Base-by-base conservation (phyloP, 768 basidiomycete genomes). In the Lactarius evosmus region DNA sequence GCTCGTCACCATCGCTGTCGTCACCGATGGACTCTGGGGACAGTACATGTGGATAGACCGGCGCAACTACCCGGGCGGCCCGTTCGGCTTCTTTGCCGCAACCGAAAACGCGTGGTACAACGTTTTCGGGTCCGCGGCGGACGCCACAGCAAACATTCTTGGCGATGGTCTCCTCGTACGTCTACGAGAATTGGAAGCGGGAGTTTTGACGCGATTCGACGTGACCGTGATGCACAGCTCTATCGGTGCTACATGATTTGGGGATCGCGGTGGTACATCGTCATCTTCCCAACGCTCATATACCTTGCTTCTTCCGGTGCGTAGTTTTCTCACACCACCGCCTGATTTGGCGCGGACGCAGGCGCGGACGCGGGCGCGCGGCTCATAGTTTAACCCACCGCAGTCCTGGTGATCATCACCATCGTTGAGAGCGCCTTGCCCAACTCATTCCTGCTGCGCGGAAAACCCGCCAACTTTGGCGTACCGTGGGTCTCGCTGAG, bases 341-440 rank as follows among this genome's bases (percentile, higher is more conserved):
- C 9, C 41, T 32, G 25, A 29, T 19, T 16, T 6, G 4, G 19
- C 29, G 33, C n/a, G n/a, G n/a, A n/a, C n/a, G n/a, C n/a, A n/a
- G n/a, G n/a, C 38, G 4, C 22, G 38, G 22, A 29, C 30, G 27
- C 27, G 7, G 7, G 38, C 51, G 51, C 17, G 51, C 7, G 29
- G 51, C 51, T 52, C 29, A 52, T 52, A 52, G 17, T 4, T 4
- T 22, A 14, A 63, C 40, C 29, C 34, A 7, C 56, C 7, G 33
- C 41, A 81, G 80, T 74, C 7, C 66, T 79, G 63, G 74, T 75
- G n/a, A 74, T 81, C 68, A 74, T 78, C 19, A 71, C 76, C 29
- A 71, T 81, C n/a, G 72, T 78, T 52, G 60, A 73, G 46, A 73
- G 76, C 30, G 78, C 76, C 36, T 70, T 69, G 49, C 79, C 79